Evolutionary conservation across 192 early-diverging fungal genomes (phyloP).

Genomic region (Obelidium mucronatum): DNA sequence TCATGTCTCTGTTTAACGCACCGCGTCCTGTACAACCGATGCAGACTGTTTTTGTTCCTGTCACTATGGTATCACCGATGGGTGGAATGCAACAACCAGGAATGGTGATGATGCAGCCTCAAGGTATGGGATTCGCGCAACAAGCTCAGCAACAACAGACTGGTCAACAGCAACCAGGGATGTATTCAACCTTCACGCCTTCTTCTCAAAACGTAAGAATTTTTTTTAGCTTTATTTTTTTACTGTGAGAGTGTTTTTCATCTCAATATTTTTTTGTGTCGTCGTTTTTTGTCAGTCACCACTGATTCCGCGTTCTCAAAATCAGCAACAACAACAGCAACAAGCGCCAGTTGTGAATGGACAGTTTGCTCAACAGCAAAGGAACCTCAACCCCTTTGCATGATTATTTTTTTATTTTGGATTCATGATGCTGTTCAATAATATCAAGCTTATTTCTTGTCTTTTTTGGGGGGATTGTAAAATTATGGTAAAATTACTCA

Average conservation of each 20-base stretch:
- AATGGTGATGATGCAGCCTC: constrained; percentile 5
- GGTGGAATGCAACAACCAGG: constrained; percentile 19
- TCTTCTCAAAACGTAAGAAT: neutral
- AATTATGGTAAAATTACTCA: no score
- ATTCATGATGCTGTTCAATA: no score
- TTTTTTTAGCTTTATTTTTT: no score
- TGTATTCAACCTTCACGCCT: constrained; percentile 14
- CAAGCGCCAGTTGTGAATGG: neutral
- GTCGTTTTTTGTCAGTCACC: neutral
- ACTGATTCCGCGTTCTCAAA: neutral
- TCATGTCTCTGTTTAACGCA: constrained; percentile 50
- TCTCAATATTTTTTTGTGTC: neutral
- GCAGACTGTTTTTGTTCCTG: constrained; percentile 9
- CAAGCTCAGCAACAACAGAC: neutral
- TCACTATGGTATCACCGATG: constrained; percentile 18
- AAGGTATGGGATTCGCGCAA: constrained; percentile 3
- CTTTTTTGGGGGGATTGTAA: no score
- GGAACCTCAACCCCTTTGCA: neutral
- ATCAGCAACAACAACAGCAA: neutral
- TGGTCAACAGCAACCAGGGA: constrained; percentile 13
- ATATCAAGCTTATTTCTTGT: no score
- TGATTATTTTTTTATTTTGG: no score
- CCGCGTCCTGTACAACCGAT: neutral
- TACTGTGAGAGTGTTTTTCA: no score
- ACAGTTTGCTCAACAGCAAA: constrained; percentile 32